Conservation (phyloP, 805 yeast genomes). For the Saturnispora serradocipensis region DNA sequence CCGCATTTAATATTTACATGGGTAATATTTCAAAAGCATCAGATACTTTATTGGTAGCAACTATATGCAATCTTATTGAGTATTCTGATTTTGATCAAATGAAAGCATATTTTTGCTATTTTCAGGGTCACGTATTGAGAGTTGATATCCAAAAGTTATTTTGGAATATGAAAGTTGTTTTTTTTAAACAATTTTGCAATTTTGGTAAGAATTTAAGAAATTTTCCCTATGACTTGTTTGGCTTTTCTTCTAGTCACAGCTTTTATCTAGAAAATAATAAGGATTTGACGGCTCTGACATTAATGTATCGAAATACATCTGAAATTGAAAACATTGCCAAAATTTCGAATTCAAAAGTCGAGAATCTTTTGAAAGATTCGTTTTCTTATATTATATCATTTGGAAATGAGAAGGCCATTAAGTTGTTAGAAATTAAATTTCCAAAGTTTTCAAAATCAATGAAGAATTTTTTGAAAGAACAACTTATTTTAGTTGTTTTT, state of each 20-base stretch:
- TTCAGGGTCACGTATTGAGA: conserved; percentile 22
- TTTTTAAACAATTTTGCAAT: conserved; percentile 38
- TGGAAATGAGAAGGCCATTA: conserved; percentile 20
- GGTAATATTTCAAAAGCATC: conserved; percentile 26
- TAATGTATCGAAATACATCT: conserved; percentile 22
- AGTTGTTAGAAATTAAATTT: conserved; percentile 10
- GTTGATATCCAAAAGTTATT: conserved; percentile 21
- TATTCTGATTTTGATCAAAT: conserved; percentile 28
- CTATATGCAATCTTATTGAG: conserved; percentile 35
- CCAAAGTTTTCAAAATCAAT: conserved; percentile 7
- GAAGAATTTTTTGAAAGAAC: conserved; percentile 15
- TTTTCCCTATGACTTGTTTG: conserved; percentile 37
- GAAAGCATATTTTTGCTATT: conserved; percentile 23
- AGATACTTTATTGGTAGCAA: conserved; percentile 25
- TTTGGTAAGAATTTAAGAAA: conserved; percentile 22
- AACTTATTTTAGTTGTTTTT: conserved; percentile 26
- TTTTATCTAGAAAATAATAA: conserved; percentile 29
- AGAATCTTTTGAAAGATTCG: conserved; percentile 18
- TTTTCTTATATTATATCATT: conserved; percentile 32
- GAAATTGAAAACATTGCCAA: conserved; percentile 14
- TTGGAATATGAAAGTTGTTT: conserved; percentile 24
- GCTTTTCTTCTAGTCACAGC: conserved; percentile 22
- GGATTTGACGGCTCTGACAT: conserved; percentile 32
- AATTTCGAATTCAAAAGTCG: conserved; percentile 2
- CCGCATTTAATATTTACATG: conserved; percentile 32